Evolutionary conservation across 257 asterid species (phyloP), one percentile per base, ranked within the genome.

Genomic region (Lycium barbarum): DNA sequence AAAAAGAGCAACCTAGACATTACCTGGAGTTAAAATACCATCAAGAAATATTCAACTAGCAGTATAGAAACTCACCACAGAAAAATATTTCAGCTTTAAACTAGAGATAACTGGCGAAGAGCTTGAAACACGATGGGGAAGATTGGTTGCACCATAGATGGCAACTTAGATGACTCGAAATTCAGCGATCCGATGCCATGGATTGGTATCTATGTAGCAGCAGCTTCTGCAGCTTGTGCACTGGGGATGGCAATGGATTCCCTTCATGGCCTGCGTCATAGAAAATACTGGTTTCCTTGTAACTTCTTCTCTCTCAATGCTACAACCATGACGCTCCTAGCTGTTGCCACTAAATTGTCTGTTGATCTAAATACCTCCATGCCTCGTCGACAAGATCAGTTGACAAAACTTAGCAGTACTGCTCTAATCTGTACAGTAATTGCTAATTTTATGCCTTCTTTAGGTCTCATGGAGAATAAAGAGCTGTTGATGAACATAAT

Each of bases 231-330:
- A 78, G 93, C 90, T 12, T 93, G 96, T 45, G 88, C 93, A 4
- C 8, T 90, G 12, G 95, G 93, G 58, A 93, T 93, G 95, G 86
- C 88, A 0, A 3, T 78, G 2, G 97, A 93, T 47, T 84, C 88
- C 83, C 79, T 91, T n/a, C 93, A 90, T 5, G 93, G 93, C 18
- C 76, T 91, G 65, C 88, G 91, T 10, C 80, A 86, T 67, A 51
- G 90, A 9, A 90, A 90, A 55, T 63, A 88, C 80, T 91, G 95
- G 96, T 94, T 96, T 86, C 98, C 98, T 2, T 89, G 90, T 93
- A 93, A 91, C 79, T 92, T 57, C 91, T 94, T 93, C 82, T 92
- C 99, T 7, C 91, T 96, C 55, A 96, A 96, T 8, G 98, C 99
- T 81, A 92, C 97, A 5, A 94, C 95, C 36, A 91, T 93, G 8